A percentile compares a stretch with the other conserved stretches of the same genome.
These are phyloP conservation scores for Dendrocalamus sinicus DNA, from an alignment of 176 grass and related monocot species.

Conservation along the genomic window DNA sequence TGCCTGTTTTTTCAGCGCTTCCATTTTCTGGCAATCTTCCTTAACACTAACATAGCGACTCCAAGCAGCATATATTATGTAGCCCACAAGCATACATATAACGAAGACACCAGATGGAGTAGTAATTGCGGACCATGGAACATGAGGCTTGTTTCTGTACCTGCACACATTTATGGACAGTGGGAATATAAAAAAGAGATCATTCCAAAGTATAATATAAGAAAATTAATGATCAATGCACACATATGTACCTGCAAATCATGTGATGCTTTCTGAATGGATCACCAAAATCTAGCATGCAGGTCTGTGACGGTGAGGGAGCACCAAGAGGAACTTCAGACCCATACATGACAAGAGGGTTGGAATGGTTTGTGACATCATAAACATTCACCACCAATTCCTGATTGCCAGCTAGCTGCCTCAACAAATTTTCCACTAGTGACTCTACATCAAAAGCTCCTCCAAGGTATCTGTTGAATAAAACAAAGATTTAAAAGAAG, in stretches of 20 bases:
- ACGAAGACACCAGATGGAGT: constrained; percentile 77
- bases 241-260: constrained; percentile 77
- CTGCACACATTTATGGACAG: constrained; percentile 54
- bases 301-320: constrained; percentile 59
- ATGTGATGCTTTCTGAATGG: constrained; percentile 92
- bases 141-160: constrained; percentile 74
- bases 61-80: constrained; percentile 93
- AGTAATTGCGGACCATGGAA: constrained; percentile 70
- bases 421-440: constrained; percentile 88
- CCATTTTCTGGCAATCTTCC: constrained; percentile 95
- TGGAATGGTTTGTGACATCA: constrained; percentile 81
- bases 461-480: constrained; percentile 76
- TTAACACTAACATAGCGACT: constrained; percentile 90
- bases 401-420: constrained; percentile 89
- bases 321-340: constrained; percentile 70
- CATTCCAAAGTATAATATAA: constrained; percentile 26
- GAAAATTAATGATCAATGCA: constrained; percentile 13
- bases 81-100: constrained; percentile 77
- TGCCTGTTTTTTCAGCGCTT: constrained; percentile 78
- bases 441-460: constrained; percentile 99
- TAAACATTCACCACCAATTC: constrained; percentile 97
- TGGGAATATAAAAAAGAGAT: constrained; percentile 12
- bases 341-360: constrained; percentile 96
- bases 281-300: constrained; percentile 92
- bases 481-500: neutral